Percentiles rank a stretch among this genome's conserved stretches.
Evolutionary conservation across 2,329 filamentous ascomycete genomes (phyloP).

Genomic region (Apiospora pterosperma): DNA sequence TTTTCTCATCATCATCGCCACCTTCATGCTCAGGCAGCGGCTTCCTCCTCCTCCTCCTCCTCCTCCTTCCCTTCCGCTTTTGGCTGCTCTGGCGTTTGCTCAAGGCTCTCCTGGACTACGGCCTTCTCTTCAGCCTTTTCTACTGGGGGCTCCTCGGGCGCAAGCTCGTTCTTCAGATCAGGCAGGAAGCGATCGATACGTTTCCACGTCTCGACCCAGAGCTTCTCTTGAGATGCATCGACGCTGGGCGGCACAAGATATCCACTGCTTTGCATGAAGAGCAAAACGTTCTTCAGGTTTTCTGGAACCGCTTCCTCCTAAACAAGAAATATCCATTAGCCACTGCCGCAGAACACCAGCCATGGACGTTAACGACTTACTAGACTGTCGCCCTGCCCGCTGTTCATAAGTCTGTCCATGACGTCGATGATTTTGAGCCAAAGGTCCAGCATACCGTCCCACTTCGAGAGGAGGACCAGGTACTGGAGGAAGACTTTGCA

Average conservation of each 20-base stretch:
- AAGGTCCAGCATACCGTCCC: constrained; percentile 84
- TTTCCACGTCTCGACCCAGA: constrained; percentile 64
- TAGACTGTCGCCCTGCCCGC: constrained; percentile 84
- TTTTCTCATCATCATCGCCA: not conserved
- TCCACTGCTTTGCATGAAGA: constrained; percentile 91
- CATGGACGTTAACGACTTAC: constrained; percentile 49
- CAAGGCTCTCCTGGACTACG: not conserved
- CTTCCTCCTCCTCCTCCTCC: not conserved
- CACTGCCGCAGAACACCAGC: constrained; percentile 10
- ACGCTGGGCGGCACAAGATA: constrained; percentile 70
- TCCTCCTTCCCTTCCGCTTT: not conserved
- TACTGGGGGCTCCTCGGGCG: constrained; percentile 42
- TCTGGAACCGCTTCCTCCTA: constrained; percentile 94
- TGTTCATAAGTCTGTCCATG: constrained; percentile 95
- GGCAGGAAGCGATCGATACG: constrained; percentile 63
- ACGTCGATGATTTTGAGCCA: constrained; percentile 92
- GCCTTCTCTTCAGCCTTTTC: not conserved
- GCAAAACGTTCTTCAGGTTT: constrained; percentile 89
- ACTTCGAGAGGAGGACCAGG: constrained; percentile 76
- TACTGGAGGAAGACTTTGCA: constrained; percentile 97
- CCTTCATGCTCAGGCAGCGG: not conserved
- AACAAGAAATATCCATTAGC: not conserved
- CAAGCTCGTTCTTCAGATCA: constrained; percentile 54
- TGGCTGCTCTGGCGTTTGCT: not conserved
- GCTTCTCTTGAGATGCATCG: constrained; percentile 50